phyloP scores from a whole-genome alignment of 768 basidiomycete genomes.

The Russula vinacea region DNA sequence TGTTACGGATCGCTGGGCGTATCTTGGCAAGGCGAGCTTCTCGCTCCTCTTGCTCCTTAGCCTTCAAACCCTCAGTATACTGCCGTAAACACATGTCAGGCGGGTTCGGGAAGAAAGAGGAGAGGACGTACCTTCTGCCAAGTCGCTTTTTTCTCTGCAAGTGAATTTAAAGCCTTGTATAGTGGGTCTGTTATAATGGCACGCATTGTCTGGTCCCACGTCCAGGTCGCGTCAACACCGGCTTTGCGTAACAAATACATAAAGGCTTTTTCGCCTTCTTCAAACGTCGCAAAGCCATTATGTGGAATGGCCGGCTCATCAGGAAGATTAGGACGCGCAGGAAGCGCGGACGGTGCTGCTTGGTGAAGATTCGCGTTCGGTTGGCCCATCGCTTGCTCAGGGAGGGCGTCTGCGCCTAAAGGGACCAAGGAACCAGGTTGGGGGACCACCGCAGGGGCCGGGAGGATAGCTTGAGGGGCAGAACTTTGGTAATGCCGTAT shows the following conservation, averaged over 20 bases:
- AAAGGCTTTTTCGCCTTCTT: constrained; percentile 95
- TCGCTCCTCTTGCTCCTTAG: constrained; percentile 82
- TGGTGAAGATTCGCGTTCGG: constrained; percentile 58
- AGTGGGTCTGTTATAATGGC: constrained; percentile 97
- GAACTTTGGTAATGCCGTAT: constrained; percentile 8
- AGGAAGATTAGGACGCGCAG: constrained; percentile 74
- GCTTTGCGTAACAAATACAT: constrained; percentile 84
- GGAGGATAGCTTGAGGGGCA: constrained; percentile 15
- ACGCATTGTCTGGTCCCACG: constrained; percentile 98
- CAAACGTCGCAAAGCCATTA: constrained; percentile 80
- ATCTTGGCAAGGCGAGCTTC: constrained; percentile 80
- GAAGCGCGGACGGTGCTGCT: constrained; percentile 56
- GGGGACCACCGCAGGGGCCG: constrained; percentile 4
- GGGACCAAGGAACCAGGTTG: constrained; percentile 36
- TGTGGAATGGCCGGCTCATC: constrained; percentile 88
- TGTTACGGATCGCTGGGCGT: constrained; percentile 80
- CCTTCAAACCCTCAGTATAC: constrained; percentile 75
- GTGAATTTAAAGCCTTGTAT: constrained; percentile 88
- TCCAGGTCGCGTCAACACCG: constrained; percentile 88
- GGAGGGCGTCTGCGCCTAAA: constrained; percentile 33
- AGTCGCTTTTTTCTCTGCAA: constrained; percentile 90
- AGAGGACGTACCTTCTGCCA: constrained; percentile 78
- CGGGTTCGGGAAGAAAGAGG: constrained; percentile 1
- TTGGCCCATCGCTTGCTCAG: constrained; percentile 44
- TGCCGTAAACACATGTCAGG: constrained; percentile 35